phyloP scores from a whole-genome alignment of 108 stramenopile genomes.

The Discostella stelligeroides region DNA sequence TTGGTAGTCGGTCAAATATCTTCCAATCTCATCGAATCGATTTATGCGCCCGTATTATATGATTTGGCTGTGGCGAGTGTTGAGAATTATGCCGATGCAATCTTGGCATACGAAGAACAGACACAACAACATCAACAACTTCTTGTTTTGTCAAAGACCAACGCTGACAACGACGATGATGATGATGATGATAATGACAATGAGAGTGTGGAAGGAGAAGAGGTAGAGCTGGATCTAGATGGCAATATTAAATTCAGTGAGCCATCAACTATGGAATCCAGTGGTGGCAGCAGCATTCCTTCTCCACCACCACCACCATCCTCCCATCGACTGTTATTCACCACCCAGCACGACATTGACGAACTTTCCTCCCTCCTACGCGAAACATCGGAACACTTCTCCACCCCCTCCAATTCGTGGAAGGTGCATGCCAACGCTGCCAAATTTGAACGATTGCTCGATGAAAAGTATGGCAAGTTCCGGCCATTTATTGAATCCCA shows the following conservation, averaged over 20 bases:
- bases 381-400: slow-evolving; percentile 67
- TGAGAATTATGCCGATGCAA: slow-evolving; percentile 63
- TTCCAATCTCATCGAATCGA: slow-evolving; percentile 63
- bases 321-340: slow-evolving; percentile 29
- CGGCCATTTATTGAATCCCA: slow-evolving; percentile 78
- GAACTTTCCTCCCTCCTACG: slow-evolving; percentile 56
- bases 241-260: slow-evolving; percentile 18
- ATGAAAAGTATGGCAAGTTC: slow-evolving; percentile 84
- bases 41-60: slow-evolving; percentile 58
- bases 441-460: slow-evolving; percentile 83
- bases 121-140: too few relatives aligned
- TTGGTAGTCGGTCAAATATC: slow-evolving; percentile 71
- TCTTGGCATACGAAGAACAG: slow-evolving; percentile 30
- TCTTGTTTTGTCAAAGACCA: neutral
- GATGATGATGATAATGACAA: slow-evolving; percentile 28
- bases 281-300: too few relatives aligned
- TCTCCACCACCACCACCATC: slow-evolving; percentile 31
- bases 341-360: slow-evolving; percentile 57
- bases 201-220: slow-evolving; percentile 1
- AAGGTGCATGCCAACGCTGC: slow-evolving; percentile 79
- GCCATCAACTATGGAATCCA: too few relatives aligned
- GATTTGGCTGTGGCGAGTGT: slow-evolving; percentile 48
- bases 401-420: slow-evolving; percentile 52
- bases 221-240: slow-evolving; percentile 28
- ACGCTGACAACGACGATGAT: slow-evolving; percentile 18